Conservation (phyloP, 768 basidiomycete species). For the Trametes punicea region DNA sequence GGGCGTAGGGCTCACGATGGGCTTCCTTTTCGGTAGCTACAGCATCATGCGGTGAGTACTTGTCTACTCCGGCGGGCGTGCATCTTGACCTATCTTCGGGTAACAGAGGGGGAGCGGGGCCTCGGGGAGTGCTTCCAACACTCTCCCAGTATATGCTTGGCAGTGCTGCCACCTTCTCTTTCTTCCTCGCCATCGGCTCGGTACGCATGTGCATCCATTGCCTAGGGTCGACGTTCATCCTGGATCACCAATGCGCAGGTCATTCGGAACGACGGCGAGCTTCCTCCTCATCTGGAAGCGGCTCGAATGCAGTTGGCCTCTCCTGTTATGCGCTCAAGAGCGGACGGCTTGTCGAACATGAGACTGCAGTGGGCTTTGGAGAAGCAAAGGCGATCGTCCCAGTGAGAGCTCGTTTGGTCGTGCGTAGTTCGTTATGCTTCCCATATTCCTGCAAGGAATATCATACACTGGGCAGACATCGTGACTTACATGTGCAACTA, state of each 20-base stretch:
- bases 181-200: slow-evolving; percentile 94
- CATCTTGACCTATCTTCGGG: background rate
- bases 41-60: slow-evolving; percentile 77
- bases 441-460: background rate
- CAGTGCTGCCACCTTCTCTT: slow-evolving; percentile 95
- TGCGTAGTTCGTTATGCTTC: background rate
- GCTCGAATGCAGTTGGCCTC: slow-evolving; percentile 56
- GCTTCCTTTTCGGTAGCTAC: slow-evolving; percentile 95
- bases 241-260: slow-evolving; percentile 49
- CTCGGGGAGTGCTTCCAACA: slow-evolving; percentile 84
- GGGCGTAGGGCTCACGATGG: slow-evolving; percentile 93
- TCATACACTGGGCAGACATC: no score
- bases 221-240: background rate
- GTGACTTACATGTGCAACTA: no score
- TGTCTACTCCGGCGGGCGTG: background rate
- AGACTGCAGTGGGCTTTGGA: slow-evolving; percentile 64
- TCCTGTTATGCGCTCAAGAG: slow-evolving; percentile 57
- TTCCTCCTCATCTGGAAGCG: slow-evolving; percentile 61
- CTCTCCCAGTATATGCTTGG: slow-evolving; percentile 98
- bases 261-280: slow-evolving; percentile 74
- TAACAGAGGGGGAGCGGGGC: slow-evolving; percentile 81
- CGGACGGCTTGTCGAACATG: slow-evolving; percentile 68
- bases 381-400: slow-evolving; percentile 19
- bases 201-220: slow-evolving; percentile 41
- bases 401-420: background rate